Percentiles rank a stretch among this genome's conserved stretches.
Evolutionary conservation across 2,329 filamentous ascomycete species (phyloP).

Genomic region (Alternaria triticina): DNA sequence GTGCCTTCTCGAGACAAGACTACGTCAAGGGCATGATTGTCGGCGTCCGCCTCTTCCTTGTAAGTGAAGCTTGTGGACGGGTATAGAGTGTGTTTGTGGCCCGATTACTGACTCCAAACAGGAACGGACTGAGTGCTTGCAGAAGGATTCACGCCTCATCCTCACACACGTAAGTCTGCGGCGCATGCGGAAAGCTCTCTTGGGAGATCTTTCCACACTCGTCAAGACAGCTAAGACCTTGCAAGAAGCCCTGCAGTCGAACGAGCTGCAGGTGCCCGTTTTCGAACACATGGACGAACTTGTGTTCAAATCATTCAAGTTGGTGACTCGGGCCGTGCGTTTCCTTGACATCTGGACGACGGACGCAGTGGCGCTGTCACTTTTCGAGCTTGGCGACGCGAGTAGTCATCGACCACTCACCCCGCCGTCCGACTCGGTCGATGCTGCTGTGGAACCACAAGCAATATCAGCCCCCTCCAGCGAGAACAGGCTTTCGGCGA

Average conservation of each 20-base stretch:
- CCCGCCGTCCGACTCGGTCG: constrained; percentile 46
- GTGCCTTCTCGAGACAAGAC: constrained; percentile 87
- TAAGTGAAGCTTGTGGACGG: constrained; percentile 56
- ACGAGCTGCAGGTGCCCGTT: constrained; percentile 52
- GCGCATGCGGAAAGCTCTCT: constrained; percentile 80
- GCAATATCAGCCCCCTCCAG: constrained; percentile 30
- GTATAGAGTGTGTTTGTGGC: background rate
- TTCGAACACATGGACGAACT: constrained; percentile 89
- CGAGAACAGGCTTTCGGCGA: constrained; percentile 52
- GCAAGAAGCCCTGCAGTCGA: constrained; percentile 70
- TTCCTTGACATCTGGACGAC: constrained; percentile 86
- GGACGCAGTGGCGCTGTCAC: constrained; percentile 58
- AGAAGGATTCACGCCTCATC: constrained; percentile 77
- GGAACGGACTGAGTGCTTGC: constrained; percentile 89
- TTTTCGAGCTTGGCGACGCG: constrained; percentile 41
- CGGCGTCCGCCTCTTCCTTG: constrained; percentile 86
- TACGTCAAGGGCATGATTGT: constrained; percentile 94
- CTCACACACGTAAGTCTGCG: constrained; percentile 77
- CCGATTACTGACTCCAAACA: constrained; percentile 48
- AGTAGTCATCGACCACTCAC: constrained; percentile 45
- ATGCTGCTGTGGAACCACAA: constrained; percentile 38
- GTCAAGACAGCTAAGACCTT: constrained; percentile 88
- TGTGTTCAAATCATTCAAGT: constrained; percentile 90
- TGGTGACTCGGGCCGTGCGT: constrained; percentile 86
- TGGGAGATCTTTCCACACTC: constrained; percentile 87